Evolutionary conservation across 768 basidiomycete genomes (phyloP).

Genomic region (Hygrocybe punicea): DNA sequence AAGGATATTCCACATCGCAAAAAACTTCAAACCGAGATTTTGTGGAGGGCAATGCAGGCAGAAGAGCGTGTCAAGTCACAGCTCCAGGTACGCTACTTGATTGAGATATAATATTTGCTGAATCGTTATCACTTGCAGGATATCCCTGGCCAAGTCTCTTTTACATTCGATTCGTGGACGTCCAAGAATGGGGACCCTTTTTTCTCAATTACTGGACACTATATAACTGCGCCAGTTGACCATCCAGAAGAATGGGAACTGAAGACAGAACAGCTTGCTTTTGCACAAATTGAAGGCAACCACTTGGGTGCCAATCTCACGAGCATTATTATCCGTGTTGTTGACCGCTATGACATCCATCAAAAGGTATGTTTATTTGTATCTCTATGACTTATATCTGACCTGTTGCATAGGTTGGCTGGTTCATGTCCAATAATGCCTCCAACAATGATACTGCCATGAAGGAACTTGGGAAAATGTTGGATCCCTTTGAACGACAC

Average conservation of each 20-base stretch:
- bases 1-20: conserved; percentile 23
- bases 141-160: conserved; percentile 10
- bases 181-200: conserved; percentile 15
- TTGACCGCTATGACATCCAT: conserved; percentile 18
- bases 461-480: conserved; percentile 13
- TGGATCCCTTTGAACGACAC: conserved; percentile 10
- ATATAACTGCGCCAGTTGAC: conserved; percentile 8
- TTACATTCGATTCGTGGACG: conserved; percentile 18
- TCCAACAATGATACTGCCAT: conserved; percentile 26
- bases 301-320: conserved; percentile 21
- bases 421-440: conserved; percentile 31
- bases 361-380: conserved; percentile 19
- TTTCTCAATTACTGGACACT: conserved; percentile 19
- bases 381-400: neutral
- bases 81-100: neutral
- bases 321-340: conserved; percentile 5
- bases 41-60: conserved; percentile 8
- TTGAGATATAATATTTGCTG: neutral
- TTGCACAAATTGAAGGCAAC: conserved; percentile 7
- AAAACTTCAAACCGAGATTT: conserved; percentile 19
- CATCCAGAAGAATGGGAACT: conserved; percentile 7
- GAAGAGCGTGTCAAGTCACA: conserved; percentile 6
- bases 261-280: conserved; percentile 11
- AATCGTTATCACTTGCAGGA: neutral
- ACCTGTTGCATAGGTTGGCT: conserved; percentile 23